These are phyloP conservation scores for Backusella mclennaniae DNA, from an alignment of 192 early-diverging fungal species.

Conservation along the genomic window DNA sequence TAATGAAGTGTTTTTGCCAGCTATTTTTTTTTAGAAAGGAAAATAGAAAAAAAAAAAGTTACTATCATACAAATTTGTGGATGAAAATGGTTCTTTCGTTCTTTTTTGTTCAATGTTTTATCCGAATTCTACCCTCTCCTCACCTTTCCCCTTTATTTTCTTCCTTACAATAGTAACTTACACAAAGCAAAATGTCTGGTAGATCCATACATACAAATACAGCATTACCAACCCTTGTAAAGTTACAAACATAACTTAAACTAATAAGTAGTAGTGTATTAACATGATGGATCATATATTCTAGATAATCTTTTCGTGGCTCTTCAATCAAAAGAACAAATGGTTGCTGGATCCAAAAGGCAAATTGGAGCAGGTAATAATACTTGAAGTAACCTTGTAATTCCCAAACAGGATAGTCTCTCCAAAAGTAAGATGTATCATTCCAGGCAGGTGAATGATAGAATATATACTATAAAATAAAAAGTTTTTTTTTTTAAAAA, in stretches of 20 bases:
- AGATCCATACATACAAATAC: constrained; percentile 66
- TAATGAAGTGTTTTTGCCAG: constrained; percentile 79
- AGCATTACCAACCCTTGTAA: constrained; percentile 57
- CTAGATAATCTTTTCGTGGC: constrained; percentile 55
- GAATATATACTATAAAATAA: constrained; percentile 51
- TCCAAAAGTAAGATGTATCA: constrained; percentile 51
- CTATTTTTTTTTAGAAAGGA: constrained; percentile 23
- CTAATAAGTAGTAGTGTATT: constrained; percentile 56
- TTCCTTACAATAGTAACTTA: constrained; percentile 27
- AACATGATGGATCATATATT: constrained; percentile 55
- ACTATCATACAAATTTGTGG: neutral
- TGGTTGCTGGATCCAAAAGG: constrained; percentile 58
- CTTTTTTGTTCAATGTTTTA: neutral
- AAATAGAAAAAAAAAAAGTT: neutral
- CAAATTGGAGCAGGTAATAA: constrained; percentile 57
- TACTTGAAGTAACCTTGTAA: constrained; percentile 43
- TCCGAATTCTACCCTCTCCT: neutral
- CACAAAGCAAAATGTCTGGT: constrained; percentile 57
- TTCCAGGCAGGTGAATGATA: constrained; percentile 61
- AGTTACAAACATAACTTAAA: constrained; percentile 55
- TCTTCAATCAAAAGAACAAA: constrained; percentile 56
- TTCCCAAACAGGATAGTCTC: constrained; percentile 49
- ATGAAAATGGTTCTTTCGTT: neutral
- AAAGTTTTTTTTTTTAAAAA: neutral
- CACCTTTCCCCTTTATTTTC: neutral